A percentile compares a stretch with the other conserved stretches of the same genome.
Conservation (phyloP, 305 asterid genomes). For the Fraxinus baroniana region DNA sequence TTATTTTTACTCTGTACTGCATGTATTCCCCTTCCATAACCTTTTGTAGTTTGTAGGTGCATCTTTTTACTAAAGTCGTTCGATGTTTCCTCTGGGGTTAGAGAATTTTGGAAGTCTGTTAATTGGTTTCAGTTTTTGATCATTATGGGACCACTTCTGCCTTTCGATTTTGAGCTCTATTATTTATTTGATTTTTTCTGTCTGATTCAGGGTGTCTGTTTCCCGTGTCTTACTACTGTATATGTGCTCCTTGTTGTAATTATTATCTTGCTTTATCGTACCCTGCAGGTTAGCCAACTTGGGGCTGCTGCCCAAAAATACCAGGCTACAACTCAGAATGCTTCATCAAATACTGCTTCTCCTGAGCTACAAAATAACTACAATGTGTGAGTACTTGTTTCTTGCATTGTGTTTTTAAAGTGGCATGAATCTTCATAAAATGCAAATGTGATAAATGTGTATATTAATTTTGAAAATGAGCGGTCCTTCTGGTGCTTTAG, state of each 20-base stretch:
- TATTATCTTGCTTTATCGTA: background rate
- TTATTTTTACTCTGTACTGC: background rate
- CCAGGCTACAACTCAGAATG: constrained; percentile 37
- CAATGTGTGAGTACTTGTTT: constrained; percentile 35
- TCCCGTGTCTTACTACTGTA: background rate
- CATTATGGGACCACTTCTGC: background rate
- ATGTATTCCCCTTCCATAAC: background rate
- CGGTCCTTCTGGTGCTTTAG: background rate
- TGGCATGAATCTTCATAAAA: background rate
- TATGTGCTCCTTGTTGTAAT: background rate
- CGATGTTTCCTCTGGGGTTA: background rate
- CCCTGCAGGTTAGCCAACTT: constrained; percentile 41
- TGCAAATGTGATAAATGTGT: background rate
- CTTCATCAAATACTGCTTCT: constrained; percentile 28
- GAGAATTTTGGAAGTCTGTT: background rate
- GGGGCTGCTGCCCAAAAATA: constrained; percentile 44
- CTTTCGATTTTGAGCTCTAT: background rate
- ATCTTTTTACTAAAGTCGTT: background rate
- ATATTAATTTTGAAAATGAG: background rate
- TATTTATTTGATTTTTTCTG: background rate
- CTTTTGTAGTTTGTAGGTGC: background rate
- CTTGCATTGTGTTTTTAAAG: background rate
- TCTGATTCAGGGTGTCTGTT: background rate
- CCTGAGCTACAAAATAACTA: constrained; percentile 35
- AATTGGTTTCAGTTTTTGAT: background rate